phyloP scores from a whole-genome alignment of 106 monocot genomes.

The Phalaenopsis equestris region DNA sequence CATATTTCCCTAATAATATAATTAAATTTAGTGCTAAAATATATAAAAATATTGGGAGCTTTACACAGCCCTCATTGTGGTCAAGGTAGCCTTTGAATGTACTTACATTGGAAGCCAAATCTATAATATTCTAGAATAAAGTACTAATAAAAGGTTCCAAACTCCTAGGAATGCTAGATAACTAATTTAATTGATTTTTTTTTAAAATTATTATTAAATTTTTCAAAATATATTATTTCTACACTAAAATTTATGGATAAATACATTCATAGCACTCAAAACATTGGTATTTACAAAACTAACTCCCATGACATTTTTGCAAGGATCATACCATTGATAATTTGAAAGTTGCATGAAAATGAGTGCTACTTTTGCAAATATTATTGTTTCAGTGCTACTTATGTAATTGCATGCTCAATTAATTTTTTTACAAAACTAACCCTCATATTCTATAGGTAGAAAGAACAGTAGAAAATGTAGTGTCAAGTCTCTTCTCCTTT shows the following conservation, averaged over 20 bases:
- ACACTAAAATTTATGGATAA: too few species aligned
- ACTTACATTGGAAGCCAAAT: not conserved
- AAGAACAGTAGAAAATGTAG: not conserved
- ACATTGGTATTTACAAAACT: not conserved
- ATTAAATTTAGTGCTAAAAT: not conserved
- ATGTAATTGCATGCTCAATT: too few species aligned
- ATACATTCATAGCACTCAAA: too few species aligned
- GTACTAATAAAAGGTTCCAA: not conserved
- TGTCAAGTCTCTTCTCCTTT: not conserved
- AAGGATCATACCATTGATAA: too few species aligned
- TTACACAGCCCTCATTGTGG: conserved; percentile 1
- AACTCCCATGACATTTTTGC: not conserved
- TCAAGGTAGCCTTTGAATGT: conserved; percentile 3
- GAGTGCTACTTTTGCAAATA: too few species aligned
- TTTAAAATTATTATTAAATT: too few species aligned
- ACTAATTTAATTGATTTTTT: too few species aligned
- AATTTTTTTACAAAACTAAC: not conserved
- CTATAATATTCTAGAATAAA: not conserved
- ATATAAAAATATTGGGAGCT: not conserved
- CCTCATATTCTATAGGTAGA: too few species aligned
- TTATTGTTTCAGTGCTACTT: too few species aligned
- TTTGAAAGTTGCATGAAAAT: too few species aligned
- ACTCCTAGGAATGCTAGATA: not conserved
- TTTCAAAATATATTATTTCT: too few species aligned
- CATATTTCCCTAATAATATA: not conserved